These are phyloP conservation scores for Cercospora zeina DNA, from an alignment of 2,329 filamentous ascomycete species.

Conservation along the genomic window DNA sequence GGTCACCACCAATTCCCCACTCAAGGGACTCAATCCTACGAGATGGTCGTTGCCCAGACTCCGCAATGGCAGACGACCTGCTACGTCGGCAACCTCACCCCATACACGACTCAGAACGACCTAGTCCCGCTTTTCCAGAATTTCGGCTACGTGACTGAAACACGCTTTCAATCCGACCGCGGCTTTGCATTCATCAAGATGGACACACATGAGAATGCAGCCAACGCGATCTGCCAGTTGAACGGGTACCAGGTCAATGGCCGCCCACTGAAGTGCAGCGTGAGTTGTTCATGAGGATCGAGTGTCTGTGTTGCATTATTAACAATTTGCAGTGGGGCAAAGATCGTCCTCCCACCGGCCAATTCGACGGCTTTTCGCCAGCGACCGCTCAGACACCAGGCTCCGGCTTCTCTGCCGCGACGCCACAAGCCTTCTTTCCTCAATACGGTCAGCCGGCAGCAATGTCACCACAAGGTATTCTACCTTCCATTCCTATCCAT, in stretches of 20 bases:
- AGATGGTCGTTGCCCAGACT: slow-evolving; percentile 93
- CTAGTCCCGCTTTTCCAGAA: slow-evolving; percentile 98
- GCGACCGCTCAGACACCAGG: slow-evolving; percentile 67
- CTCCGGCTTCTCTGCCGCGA: slow-evolving; percentile 71
- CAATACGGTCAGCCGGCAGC: slow-evolving; percentile 77
- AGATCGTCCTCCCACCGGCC: slow-evolving; percentile 85
- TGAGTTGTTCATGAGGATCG: slow-evolving; percentile 57
- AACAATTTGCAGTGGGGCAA: slow-evolving; percentile 81
- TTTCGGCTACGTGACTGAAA: slow-evolving; percentile 96
- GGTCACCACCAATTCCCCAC: slow-evolving; percentile 92
- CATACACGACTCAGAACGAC: slow-evolving; percentile 95
- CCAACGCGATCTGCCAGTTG: slow-evolving; percentile 96
- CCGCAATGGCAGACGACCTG: slow-evolving; percentile 97
- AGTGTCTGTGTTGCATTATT: slow-evolving; percentile 22
- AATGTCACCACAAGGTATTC: slow-evolving; percentile 56
- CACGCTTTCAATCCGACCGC: slow-evolving; percentile 94
- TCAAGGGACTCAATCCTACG: slow-evolving; percentile 93
- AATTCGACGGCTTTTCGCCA: slow-evolving; percentile 75
- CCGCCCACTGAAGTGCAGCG: slow-evolving; percentile 94
- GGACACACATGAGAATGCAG: slow-evolving; percentile 96
- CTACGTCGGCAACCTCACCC: slow-evolving; percentile 96
- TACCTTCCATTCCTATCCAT: not conserved
- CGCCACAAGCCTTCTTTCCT: slow-evolving; percentile 78
- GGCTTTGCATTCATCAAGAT: slow-evolving; percentile 99
- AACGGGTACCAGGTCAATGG: slow-evolving; percentile 98